These are phyloP conservation scores for Hymenotorrendiella dingleyae DNA, from an alignment of 2,329 filamentous ascomycete species.

Conservation along the genomic window DNA sequence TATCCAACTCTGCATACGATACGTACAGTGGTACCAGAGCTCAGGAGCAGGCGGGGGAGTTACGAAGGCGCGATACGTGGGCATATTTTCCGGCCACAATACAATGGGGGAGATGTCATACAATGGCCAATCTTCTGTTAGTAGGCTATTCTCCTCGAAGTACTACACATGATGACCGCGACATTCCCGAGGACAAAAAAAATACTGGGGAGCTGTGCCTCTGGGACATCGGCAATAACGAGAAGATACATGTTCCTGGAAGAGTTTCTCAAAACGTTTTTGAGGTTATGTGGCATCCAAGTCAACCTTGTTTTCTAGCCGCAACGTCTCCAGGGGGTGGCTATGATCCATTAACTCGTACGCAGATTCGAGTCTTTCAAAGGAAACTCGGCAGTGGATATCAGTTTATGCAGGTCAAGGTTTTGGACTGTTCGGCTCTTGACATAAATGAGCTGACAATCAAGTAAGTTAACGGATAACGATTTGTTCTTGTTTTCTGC, in stretches of 20 bases:
- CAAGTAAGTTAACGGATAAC: slow-evolving; percentile 39
- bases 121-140: slow-evolving; percentile 46
- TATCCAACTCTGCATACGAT: slow-evolving; percentile 28
- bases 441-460: slow-evolving; percentile 60
- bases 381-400: slow-evolving; percentile 28
- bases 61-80: slow-evolving; percentile 40
- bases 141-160: slow-evolving; percentile 59
- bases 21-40: slow-evolving; percentile 26
- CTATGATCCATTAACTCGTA: slow-evolving; percentile 38
- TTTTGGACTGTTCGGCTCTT: slow-evolving; percentile 51
- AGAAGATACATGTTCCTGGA: slow-evolving; percentile 40
- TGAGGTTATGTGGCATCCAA: slow-evolving; percentile 59
- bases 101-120: slow-evolving; percentile 48
- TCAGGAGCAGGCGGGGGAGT: slow-evolving; percentile 18
- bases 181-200: slow-evolving; percentile 51
- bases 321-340: slow-evolving; percentile 48
- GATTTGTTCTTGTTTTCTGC: too few species aligned
- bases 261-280: slow-evolving; percentile 56
- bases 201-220: slow-evolving; percentile 55
- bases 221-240: slow-evolving; percentile 43
- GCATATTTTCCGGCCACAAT: slow-evolving; percentile 58
- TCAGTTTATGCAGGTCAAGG: slow-evolving; percentile 43
- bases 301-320: slow-evolving; percentile 45
- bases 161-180: slow-evolving; percentile 44
- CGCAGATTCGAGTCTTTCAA: slow-evolving; percentile 52